phyloP scores from a whole-genome alignment of 1,284 basidiomycete species.

The Cutaneotrichosporon spelunceum region DNA sequence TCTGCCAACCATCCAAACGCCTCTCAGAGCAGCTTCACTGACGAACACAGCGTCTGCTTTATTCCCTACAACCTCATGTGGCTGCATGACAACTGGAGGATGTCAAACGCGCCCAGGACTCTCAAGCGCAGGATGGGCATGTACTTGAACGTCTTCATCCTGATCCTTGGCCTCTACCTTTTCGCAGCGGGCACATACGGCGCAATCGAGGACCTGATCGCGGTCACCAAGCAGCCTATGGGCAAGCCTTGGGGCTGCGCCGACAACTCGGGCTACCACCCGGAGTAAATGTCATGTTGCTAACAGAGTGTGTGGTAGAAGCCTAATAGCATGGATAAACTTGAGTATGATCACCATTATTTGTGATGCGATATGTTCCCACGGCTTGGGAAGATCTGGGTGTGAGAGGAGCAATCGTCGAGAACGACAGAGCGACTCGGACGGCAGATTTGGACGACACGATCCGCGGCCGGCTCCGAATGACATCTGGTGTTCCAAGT shows the following conservation, averaged over 20 bases:
- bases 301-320: background rate
- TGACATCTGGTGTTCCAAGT: too few relatives aligned
- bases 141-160: slow-evolving; percentile 21
- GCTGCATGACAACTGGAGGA: slow-evolving; percentile 34
- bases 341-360: background rate
- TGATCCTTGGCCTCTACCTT: slow-evolving; percentile 35
- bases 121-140: slow-evolving; percentile 4
- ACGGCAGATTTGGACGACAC: background rate
- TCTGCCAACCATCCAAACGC: background rate
- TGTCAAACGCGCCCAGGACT: slow-evolving; percentile 6
- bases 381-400: background rate
- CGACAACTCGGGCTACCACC: slow-evolving; percentile 25
- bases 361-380: background rate
- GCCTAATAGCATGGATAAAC: background rate
- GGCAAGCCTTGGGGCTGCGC: slow-evolving; percentile 27
- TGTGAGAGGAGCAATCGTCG: too few relatives aligned
- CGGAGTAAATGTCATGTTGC: background rate
- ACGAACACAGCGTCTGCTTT: slow-evolving; percentile 16
- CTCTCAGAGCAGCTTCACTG: background rate
- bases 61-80: slow-evolving; percentile 35
- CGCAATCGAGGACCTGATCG: slow-evolving; percentile 29
- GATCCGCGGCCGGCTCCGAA: too few relatives aligned
- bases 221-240: slow-evolving; percentile 14
- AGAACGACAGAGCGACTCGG: background rate
- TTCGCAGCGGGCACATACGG: slow-evolving; percentile 38